Evolutionary conservation across 2,329 filamentous ascomycete genomes (phyloP).

Genomic region (Cladophialophora bantiana): DNA sequence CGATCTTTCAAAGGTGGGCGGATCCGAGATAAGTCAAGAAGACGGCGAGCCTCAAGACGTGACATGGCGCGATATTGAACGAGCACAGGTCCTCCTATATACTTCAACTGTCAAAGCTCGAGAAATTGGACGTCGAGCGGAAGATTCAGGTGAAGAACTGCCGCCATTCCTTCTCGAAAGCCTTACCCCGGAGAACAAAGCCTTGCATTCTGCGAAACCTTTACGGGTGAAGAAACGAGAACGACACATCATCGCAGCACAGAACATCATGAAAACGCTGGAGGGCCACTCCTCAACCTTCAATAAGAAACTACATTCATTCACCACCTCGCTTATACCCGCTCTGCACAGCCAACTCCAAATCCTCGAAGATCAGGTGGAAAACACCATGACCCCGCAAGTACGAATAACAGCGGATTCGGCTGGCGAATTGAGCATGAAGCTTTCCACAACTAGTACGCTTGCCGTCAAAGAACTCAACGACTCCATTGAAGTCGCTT

Average conservation of each 20-base stretch:
- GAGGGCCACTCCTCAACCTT: constrained; percentile 52
- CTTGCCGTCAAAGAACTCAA: constrained; percentile 80
- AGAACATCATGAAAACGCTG: constrained; percentile 57
- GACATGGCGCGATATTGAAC: constrained; percentile 74
- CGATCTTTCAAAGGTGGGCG: constrained; percentile 19
- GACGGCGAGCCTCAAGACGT: constrained; percentile 41
- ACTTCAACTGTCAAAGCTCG: constrained; percentile 89
- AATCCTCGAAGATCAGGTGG: constrained; percentile 55
- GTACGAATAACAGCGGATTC: constrained; percentile 75
- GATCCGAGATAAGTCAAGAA: constrained; percentile 20
- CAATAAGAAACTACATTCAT: constrained; percentile 52
- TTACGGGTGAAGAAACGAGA: constrained; percentile 53
- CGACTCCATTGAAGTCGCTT: constrained; percentile 72
- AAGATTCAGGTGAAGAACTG: constrained; percentile 44
- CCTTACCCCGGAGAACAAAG: constrained; percentile 42
- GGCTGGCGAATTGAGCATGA: constrained; percentile 77
- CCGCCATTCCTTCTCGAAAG: constrained; percentile 48
- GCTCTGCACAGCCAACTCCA: constrained; percentile 54
- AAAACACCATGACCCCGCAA: constrained; percentile 60
- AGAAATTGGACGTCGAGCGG: constrained; percentile 74
- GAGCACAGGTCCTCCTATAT: constrained; percentile 77
- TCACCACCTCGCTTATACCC: constrained; percentile 53
- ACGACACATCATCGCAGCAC: constrained; percentile 62
- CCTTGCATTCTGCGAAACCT: constrained; percentile 45
- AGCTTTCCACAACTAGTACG: constrained; percentile 77